phyloP scores from a whole-genome alignment of 2,329 filamentous ascomycete genomes.

The Pseudocercospora pini-densiflorae region DNA sequence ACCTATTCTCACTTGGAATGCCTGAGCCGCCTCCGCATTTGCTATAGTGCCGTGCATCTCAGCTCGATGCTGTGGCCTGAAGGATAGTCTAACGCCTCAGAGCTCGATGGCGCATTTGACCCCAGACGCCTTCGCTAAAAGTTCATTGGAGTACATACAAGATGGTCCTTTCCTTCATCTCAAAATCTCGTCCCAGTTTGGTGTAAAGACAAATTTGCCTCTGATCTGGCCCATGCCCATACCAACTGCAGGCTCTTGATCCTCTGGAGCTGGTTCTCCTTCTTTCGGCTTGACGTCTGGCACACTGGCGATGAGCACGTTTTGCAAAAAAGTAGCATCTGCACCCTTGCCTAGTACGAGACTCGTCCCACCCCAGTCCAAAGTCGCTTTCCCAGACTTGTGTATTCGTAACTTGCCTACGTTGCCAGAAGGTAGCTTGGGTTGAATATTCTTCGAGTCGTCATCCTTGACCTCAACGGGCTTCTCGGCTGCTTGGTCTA shows the following conservation, averaged over 20 bases:
- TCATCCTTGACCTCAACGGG: slow-evolving; percentile 8
- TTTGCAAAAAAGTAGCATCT: slow-evolving; percentile 63
- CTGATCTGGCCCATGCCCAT: slow-evolving; percentile 66
- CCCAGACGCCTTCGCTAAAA: neutral
- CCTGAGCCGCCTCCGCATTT: too few species aligned
- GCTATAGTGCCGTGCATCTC: neutral
- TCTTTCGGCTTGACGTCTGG: slow-evolving; percentile 34
- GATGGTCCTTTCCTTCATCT: slow-evolving; percentile 10
- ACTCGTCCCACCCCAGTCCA: slow-evolving; percentile 66
- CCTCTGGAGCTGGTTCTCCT: slow-evolving; percentile 18
- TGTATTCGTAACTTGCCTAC: slow-evolving; percentile 67
- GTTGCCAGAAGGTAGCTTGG: slow-evolving; percentile 54
- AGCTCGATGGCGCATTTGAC: neutral
- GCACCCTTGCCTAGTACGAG: slow-evolving; percentile 63
- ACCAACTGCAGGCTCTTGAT: slow-evolving; percentile 39
- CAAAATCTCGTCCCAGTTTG: slow-evolving; percentile 62
- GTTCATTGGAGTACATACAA: neutral
- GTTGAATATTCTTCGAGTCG: slow-evolving; percentile 32
- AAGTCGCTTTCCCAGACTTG: slow-evolving; percentile 63
- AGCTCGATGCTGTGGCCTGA: neutral
- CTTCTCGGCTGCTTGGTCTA: slow-evolving; percentile 23
- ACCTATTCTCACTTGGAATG: too few species aligned
- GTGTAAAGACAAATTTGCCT: slow-evolving; percentile 67
- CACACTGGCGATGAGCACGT: slow-evolving; percentile 54
- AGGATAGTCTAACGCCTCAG: neutral